These are phyloP conservation scores for Rhinocladiella mackenziei DNA, from an alignment of 2,329 filamentous ascomycete genomes.

Conservation along the genomic window DNA sequence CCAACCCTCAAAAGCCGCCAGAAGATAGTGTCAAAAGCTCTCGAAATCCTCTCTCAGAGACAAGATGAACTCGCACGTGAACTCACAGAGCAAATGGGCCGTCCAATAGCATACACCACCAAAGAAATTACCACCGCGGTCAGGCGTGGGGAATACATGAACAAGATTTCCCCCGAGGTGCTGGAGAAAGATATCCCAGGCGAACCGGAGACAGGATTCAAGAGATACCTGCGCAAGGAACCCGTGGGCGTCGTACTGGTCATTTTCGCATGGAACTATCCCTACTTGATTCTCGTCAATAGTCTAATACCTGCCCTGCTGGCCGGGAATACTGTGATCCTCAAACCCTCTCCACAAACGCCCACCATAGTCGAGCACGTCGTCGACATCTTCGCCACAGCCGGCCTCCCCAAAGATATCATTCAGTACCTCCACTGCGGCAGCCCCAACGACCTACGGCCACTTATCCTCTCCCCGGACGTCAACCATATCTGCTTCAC, in stretches of 20 bases:
- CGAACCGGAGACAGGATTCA: constrained; percentile 81
- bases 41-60: constrained; percentile 65
- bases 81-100: constrained; percentile 90
- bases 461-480: constrained; percentile 70
- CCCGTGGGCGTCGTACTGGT: constrained; percentile 83
- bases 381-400: constrained; percentile 68
- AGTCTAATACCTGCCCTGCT: constrained; percentile 87
- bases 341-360: constrained; percentile 94
- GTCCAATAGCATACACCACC: constrained; percentile 80
- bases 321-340: constrained; percentile 82
- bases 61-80: constrained; percentile 79
- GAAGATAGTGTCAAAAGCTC: constrained; percentile 72
- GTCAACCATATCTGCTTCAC: constrained; percentile 88
- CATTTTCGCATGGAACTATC: constrained; percentile 97
- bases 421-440: constrained; percentile 92
- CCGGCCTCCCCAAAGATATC: constrained; percentile 76
- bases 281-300: constrained; percentile 90
- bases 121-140: constrained; percentile 83
- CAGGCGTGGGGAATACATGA: constrained; percentile 77
- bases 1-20: constrained; percentile 72
- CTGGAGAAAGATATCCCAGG: constrained; percentile 72
- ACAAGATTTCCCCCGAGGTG: constrained; percentile 75
- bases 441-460: constrained; percentile 69
- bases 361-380: constrained; percentile 87
- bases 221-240: constrained; percentile 81